These are phyloP conservation scores for Chaetomium sp. DNA, from an alignment of 2,329 filamentous ascomycete genomes.

Conservation along the genomic window DNA sequence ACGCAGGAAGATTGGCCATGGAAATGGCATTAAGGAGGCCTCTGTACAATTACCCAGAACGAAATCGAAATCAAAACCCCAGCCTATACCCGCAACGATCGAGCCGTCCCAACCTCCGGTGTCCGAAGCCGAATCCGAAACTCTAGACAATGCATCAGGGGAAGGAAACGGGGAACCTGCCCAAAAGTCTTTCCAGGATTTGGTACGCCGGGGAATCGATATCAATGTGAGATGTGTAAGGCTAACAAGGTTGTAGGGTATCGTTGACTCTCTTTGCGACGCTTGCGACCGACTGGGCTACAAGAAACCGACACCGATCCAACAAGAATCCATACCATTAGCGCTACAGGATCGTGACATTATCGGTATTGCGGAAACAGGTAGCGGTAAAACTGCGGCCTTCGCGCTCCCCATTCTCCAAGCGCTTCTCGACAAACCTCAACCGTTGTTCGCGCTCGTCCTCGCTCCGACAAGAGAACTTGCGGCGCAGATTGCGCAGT, in stretches of 20 bases:
- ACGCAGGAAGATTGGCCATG: slow-evolving; percentile 20
- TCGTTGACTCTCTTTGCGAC: slow-evolving; percentile 83
- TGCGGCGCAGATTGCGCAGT: slow-evolving; percentile 81
- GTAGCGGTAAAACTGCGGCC: slow-evolving; percentile 90
- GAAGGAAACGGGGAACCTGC: slow-evolving; percentile 19
- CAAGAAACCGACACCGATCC: slow-evolving; percentile 82
- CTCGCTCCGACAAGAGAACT: slow-evolving; percentile 90
- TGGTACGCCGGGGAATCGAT: slow-evolving; percentile 35
- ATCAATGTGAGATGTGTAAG: not conserved
- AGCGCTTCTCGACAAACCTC: slow-evolving; percentile 79
- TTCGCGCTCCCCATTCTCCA: slow-evolving; percentile 92
- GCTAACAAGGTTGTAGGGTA: slow-evolving; percentile 46
- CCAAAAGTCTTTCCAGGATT: slow-evolving; percentile 60
- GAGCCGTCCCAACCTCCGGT: slow-evolving; percentile 12
- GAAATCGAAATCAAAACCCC: slow-evolving; percentile 13
- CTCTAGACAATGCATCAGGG: slow-evolving; percentile 20
- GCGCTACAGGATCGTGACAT: slow-evolving; percentile 78
- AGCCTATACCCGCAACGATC: slow-evolving; percentile 12
- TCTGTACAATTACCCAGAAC: slow-evolving; percentile 7
- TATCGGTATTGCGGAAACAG: slow-evolving; percentile 91
- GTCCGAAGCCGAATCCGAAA: slow-evolving; percentile 22
- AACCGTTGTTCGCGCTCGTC: slow-evolving; percentile 79
- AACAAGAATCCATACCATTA: slow-evolving; percentile 37
- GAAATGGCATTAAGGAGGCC: slow-evolving; percentile 4
- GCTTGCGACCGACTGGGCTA: slow-evolving; percentile 78